These are phyloP conservation scores for Cytospora piceicola DNA, from an alignment of 2,329 filamentous ascomycete genomes.

Conservation along the genomic window DNA sequence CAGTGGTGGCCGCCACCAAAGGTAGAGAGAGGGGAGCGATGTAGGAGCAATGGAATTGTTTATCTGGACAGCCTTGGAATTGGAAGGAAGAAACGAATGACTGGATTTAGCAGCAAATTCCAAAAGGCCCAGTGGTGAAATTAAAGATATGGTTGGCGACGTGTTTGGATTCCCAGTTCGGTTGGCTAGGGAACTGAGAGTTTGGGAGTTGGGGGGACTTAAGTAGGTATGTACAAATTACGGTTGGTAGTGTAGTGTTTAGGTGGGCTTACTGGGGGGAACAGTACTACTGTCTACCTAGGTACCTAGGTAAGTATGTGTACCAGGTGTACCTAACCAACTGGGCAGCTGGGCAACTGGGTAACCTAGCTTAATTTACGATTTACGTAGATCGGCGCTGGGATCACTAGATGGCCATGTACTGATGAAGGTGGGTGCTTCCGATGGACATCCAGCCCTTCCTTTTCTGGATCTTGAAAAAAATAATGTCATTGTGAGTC, in stretches of 20 bases:
- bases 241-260: neutral
- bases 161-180: neutral
- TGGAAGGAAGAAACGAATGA: neutral
- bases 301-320: no score
- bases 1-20: constrained; percentile 10
- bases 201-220: neutral
- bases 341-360: no score
- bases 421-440: neutral
- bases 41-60: neutral
- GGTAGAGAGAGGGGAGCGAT: neutral
- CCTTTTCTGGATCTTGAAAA: neutral
- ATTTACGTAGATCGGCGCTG: neutral
- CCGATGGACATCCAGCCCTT: neutral
- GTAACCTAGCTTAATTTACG: no score
- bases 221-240: neutral
- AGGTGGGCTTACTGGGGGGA: neutral
- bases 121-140: neutral
- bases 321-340: neutral
- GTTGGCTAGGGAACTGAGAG: constrained; percentile 3
- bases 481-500: constrained; percentile 14
- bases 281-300: neutral
- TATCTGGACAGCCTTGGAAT: neutral
- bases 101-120: neutral
- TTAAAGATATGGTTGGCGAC: neutral
- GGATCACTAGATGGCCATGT: neutral